Percentiles rank a stretch among this genome's conserved stretches.
These are phyloP conservation scores for Rhodomyrtus psidioides DNA, from an alignment of 441 rosid species.

Conservation along the genomic window DNA sequence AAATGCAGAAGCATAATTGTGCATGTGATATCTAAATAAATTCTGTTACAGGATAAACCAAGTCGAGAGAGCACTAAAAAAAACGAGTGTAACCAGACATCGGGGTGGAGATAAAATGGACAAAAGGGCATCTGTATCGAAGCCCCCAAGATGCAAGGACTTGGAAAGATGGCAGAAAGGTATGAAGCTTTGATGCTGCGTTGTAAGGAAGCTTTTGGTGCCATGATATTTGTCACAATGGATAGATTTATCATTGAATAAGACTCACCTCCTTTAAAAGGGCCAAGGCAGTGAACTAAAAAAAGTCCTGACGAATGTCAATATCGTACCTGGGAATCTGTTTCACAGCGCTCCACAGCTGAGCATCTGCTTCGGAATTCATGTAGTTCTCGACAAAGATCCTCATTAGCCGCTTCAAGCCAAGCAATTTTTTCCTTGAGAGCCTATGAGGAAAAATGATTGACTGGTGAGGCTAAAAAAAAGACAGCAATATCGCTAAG, in stretches of 20 bases:
- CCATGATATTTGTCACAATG: background rate
- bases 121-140: background rate
- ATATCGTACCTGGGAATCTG: conserved; percentile 63
- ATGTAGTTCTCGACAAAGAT: conserved; percentile 90
- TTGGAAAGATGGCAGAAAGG: background rate
- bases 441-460: conserved; percentile 27
- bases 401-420: conserved; percentile 93
- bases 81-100: background rate
- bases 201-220: background rate
- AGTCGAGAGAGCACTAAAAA: background rate
- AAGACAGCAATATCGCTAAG: background rate
- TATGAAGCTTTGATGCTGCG: background rate
- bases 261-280: background rate
- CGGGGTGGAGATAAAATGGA: background rate
- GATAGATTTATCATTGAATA: background rate
- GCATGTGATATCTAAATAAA: background rate
- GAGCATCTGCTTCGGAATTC: conserved; percentile 69
- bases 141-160: background rate
- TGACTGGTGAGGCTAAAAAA: background rate
- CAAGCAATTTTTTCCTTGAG: conserved; percentile 89
- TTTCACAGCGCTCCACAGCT: conserved; percentile 49
- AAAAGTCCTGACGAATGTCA: background rate
- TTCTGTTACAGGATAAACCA: background rate
- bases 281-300: background rate
- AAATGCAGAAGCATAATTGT: background rate